Evolutionary conservation across 2,329 filamentous ascomycete species (phyloP).

Genomic region (Claviceps arundinis): DNA sequence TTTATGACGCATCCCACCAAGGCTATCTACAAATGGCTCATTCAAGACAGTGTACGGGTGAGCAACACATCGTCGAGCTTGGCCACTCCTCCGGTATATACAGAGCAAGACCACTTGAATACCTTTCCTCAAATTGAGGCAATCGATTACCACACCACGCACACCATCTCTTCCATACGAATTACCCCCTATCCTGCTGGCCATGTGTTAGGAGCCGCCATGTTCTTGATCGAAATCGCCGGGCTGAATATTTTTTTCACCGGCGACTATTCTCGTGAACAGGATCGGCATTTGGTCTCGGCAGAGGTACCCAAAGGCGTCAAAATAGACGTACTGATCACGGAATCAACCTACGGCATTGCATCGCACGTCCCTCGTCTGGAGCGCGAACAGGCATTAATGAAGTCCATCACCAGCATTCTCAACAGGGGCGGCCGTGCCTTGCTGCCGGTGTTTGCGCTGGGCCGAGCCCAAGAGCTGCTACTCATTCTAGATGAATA

Average conservation of each 20-base stretch:
- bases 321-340: conserved; percentile 92
- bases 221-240: conserved; percentile 96
- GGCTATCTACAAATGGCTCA: conserved; percentile 99
- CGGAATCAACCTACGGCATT: conserved; percentile 93
- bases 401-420: conserved; percentile 88
- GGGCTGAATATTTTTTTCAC: conserved; percentile 96
- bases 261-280: conserved; percentile 91
- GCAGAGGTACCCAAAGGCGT: conserved; percentile 79
- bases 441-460: conserved; percentile 86
- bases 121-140: conserved; percentile 92
- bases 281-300: conserved; percentile 89
- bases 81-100: conserved; percentile 69
- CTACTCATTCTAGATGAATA: conserved; percentile 93
- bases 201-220: conserved; percentile 94
- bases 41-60: conserved; percentile 90
- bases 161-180: conserved; percentile 89
- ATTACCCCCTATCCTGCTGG: conserved; percentile 96
- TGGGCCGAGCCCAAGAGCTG: conserved; percentile 86
- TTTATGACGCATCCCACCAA: conserved; percentile 99
- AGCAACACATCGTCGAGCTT: conserved; percentile 54
- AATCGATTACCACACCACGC: conserved; percentile 95
- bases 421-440: conserved; percentile 86
- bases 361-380: conserved; percentile 83
- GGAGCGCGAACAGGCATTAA: conserved; percentile 82
- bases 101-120: conserved; percentile 85